Evolutionary conservation across 495 filamentous ascomycete species (phyloP).

Genomic region (Tuber melanosporum): DNA sequence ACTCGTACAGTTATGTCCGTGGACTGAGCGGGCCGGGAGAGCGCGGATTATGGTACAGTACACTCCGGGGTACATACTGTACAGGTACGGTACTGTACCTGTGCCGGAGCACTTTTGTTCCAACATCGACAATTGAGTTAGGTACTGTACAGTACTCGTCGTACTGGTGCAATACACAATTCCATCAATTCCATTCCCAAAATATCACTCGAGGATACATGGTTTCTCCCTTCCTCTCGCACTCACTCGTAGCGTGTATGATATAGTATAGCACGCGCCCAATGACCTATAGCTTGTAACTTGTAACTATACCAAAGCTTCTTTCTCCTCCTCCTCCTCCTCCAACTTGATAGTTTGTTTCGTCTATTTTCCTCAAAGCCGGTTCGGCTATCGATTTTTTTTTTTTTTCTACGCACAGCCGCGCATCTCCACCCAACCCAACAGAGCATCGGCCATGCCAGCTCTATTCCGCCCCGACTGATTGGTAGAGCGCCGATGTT

Average conservation of each 20-base stretch:
- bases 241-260: not conserved
- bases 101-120: not conserved
- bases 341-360: not conserved
- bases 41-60: no score
- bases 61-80: not conserved
- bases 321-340: not conserved
- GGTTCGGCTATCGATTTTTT: not conserved
- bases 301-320: not conserved
- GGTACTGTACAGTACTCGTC: no score
- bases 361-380: not conserved
- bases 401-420: not conserved
- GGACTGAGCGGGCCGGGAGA: not conserved
- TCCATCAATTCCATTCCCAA: not conserved
- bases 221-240: not conserved
- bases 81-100: not conserved
- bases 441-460: not conserved
- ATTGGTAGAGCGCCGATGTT: not conserved
- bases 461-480: not conserved
- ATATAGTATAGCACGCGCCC: not conserved
- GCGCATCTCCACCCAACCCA: not conserved
- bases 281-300: not conserved
- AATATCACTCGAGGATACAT: not conserved
- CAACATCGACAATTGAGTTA: not conserved
- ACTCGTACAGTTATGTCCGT: no score
- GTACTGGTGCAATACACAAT: not conserved